Conservation (phyloP, 139 green algal species). For the Deuterostichococcus epilithicus region DNA sequence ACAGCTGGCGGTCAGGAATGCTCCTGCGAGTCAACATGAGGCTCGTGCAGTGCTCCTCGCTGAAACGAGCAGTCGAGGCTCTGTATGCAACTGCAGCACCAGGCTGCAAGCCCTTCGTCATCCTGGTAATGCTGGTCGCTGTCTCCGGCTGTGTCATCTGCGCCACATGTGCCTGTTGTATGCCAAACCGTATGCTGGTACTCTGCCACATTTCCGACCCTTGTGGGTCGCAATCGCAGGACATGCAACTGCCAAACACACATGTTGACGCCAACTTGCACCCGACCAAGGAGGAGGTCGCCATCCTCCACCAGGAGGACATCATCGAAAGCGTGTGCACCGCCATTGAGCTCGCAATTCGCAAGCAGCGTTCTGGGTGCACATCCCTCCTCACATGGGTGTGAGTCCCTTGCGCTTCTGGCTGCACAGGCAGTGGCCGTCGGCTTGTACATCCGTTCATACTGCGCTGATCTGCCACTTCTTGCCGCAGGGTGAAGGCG, state of each 20-base stretch:
- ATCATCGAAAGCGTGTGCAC: slow-evolving; percentile 54
- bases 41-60: slow-evolving; percentile 74
- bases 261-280: slow-evolving; percentile 97
- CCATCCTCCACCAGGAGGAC: slow-evolving; percentile 81
- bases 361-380: too few relatives aligned
- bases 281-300: slow-evolving; percentile 93
- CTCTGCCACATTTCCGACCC: neutral
- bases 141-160: neutral
- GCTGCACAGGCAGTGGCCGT: too few relatives aligned
- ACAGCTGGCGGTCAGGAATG: slow-evolving; percentile 65
- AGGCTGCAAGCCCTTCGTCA: slow-evolving; percentile 80
- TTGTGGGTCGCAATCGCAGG: slow-evolving; percentile 4
- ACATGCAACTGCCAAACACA: slow-evolving; percentile 68
- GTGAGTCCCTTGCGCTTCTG: too few relatives aligned
- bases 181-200: neutral
- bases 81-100: slow-evolving; percentile 69
- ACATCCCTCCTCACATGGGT: too few relatives aligned
- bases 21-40: slow-evolving; percentile 96
- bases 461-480: too few relatives aligned
- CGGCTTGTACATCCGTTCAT: too few relatives aligned
- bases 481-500: too few relatives aligned
- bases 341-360: slow-evolving; percentile 77
- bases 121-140: slow-evolving; percentile 44
- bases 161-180: neutral
- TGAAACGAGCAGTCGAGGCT: slow-evolving; percentile 79